phyloP scores from a whole-genome alignment of 1,284 basidiomycete species.

The Ceratobasidium sp. region DNA sequence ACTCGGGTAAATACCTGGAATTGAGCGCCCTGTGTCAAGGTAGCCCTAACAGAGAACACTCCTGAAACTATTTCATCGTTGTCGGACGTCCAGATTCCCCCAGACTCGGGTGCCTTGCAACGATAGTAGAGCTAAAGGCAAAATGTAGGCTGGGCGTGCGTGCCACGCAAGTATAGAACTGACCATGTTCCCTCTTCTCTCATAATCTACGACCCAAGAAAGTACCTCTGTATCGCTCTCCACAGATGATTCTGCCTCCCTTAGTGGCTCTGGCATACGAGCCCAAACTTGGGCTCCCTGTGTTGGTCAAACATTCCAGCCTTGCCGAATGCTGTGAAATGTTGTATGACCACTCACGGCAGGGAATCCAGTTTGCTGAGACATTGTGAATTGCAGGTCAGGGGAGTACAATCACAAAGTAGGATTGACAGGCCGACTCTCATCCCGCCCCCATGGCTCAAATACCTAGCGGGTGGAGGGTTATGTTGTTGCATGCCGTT shows the following conservation, averaged over 20 bases:
- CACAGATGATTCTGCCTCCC: neutral
- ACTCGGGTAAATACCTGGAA: conserved; percentile 19
- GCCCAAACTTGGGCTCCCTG: conserved; percentile 43
- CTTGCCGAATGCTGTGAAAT: neutral
- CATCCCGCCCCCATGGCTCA: neutral
- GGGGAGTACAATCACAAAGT: neutral
- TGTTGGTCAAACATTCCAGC: neutral
- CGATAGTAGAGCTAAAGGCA: conserved; percentile 13
- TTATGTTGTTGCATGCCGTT: neutral
- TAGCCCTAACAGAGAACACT: conserved; percentile 6
- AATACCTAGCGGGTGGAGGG: neutral
- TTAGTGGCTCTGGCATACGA: conserved; percentile 8
- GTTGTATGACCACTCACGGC: conserved; percentile 6
- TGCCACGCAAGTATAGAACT: neutral
- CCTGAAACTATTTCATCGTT: conserved; percentile 20
- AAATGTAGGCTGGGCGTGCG: neutral
- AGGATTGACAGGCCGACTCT: too few species aligned
- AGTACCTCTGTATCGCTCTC: conserved; percentile 26
- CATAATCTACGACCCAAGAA: conserved; percentile 32
- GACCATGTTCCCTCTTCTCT: conserved; percentile 19
- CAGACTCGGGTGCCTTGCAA: conserved; percentile 40
- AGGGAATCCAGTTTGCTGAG: conserved; percentile 6
- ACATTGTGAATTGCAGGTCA: neutral
- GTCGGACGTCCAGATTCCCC: conserved; percentile 25
- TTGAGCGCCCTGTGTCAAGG: conserved; percentile 18